A percentile compares a stretch with the other conserved stretches of the same genome.
Conservation (phyloP, 345 rosid species). For the Syzygium oleosum region DNA sequence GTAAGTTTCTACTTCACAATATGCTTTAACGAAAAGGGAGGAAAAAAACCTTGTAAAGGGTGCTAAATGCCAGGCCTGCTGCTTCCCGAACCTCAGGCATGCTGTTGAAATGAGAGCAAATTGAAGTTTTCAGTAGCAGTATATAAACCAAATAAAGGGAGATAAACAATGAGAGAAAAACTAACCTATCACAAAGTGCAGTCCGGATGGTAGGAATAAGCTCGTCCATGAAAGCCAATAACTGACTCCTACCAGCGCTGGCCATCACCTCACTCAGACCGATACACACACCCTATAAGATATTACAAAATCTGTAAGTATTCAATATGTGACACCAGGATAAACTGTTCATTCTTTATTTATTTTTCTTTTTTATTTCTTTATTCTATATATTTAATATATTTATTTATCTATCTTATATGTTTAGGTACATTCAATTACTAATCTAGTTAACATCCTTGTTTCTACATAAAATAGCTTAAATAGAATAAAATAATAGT, state of each 20-base stretch:
- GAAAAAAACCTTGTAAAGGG: constrained; percentile 75
- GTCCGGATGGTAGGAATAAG: constrained; percentile 90
- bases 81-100: constrained; percentile 89
- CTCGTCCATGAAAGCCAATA: constrained; percentile 88
- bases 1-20: neutral
- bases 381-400: neutral
- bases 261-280: constrained; percentile 99
- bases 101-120: constrained; percentile 24
- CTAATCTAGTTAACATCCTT: neutral
- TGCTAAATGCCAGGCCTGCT: constrained; percentile 95
- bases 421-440: neutral
- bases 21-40: neutral
- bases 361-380: neutral
- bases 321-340: neutral
- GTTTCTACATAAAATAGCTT: neutral
- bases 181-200: constrained; percentile 95
- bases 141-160: neutral
- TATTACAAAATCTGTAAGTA: neutral
- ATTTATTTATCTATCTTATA: neutral
- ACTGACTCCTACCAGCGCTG: constrained; percentile 90
- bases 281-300: constrained; percentile 87
- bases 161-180: neutral
- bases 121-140: neutral
- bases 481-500: neutral
- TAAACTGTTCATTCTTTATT: neutral